Base-by-base conservation (phyloP, 768 basidiomycete species). In the Tulasnella sp. region DNA sequence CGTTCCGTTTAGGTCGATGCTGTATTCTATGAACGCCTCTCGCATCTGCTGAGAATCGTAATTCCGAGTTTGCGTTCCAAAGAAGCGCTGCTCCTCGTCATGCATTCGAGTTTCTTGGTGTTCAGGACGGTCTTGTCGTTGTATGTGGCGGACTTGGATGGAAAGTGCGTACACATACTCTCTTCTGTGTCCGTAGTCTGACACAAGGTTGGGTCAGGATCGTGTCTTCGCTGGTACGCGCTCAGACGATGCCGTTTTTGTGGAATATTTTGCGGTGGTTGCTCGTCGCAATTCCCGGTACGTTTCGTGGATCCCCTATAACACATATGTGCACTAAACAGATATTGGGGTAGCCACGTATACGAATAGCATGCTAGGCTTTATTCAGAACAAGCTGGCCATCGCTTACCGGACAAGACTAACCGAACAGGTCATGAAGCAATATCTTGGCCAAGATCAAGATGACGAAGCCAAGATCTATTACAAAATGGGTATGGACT, bases 61-160 rank as follows among this genome's bases (percentile, higher is more conserved):
- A 89, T 97, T 55, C 94, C 93, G 3, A 76, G 83, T 40, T 68
- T 89, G 55, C 79, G 79, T 40, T 89, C 86, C 6, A 88, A 90
- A 62, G 93, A 97, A 68, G 89, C 91, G 0, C 70, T 86, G 52
- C 77, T 98, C 49, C 76, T 99, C 14, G 70, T 82, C 42, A 84
- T 89, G 76, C 93, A 98, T 69, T 88, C 91, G 12, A 81, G 82
- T 65, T 75, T 99, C 57, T 78, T 99, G 53, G 75, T 98, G 12
- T 84, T 88, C 62, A 74, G 94, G 63, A 98, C 94, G 3, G 83
- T 87, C 1, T 83, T 98, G 43, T 93, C 89, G 14, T 73, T 99
- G 15, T 97, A 96, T 65, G 91, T 99, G 46, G 94, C 94, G 5
- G 80, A 86, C 19, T 75, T 98, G 46, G 94, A 98, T 66, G 94